A percentile compares a stretch with the other conserved stretches of the same genome.
phyloP scores from a whole-genome alignment of 1,284 basidiomycete species.

The Ceratobasidium sp. region DNA sequence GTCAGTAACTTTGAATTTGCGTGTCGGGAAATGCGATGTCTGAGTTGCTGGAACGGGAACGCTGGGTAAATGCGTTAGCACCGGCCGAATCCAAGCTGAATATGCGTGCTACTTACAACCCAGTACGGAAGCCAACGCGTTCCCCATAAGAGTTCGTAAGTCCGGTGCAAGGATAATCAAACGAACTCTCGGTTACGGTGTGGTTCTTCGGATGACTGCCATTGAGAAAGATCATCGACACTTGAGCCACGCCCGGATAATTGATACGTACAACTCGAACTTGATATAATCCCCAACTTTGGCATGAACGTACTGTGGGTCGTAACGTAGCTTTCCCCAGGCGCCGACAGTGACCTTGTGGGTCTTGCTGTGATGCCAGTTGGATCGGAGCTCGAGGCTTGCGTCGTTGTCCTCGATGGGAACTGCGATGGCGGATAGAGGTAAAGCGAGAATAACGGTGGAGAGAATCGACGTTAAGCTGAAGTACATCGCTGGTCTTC shows the following conservation, averaged over 20 bases:
- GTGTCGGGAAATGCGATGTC: conserved; percentile 25
- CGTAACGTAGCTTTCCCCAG: conserved; percentile 10
- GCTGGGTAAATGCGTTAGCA: conserved; percentile 2
- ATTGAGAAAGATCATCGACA: too few species aligned
- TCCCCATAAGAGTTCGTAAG: background rate
- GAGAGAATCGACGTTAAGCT: background rate
- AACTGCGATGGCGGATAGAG: background rate
- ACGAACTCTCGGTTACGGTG: conserved; percentile 15
- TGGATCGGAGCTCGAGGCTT: conserved; percentile 18
- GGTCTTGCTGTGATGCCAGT: conserved; percentile 16
- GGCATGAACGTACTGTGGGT: background rate
- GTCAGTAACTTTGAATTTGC: conserved; percentile 27
- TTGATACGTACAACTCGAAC: conserved; percentile 9
- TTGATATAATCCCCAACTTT: background rate
- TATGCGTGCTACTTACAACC: background rate
- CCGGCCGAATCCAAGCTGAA: background rate
- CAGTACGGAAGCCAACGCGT: conserved; percentile 14
- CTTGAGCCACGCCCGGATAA: background rate
- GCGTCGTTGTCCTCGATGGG: background rate
- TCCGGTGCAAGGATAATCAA: background rate
- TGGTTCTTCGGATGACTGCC: conserved; percentile 22
- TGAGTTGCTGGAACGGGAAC: conserved; percentile 7
- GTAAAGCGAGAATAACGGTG: background rate
- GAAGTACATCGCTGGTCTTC: background rate
- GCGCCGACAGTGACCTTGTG: conserved; percentile 23